Percentiles rank a stretch among this genome's conserved stretches.
These are phyloP conservation scores for Podospora didyma DNA, from an alignment of 495 filamentous ascomycete species.

Conservation along the genomic window DNA sequence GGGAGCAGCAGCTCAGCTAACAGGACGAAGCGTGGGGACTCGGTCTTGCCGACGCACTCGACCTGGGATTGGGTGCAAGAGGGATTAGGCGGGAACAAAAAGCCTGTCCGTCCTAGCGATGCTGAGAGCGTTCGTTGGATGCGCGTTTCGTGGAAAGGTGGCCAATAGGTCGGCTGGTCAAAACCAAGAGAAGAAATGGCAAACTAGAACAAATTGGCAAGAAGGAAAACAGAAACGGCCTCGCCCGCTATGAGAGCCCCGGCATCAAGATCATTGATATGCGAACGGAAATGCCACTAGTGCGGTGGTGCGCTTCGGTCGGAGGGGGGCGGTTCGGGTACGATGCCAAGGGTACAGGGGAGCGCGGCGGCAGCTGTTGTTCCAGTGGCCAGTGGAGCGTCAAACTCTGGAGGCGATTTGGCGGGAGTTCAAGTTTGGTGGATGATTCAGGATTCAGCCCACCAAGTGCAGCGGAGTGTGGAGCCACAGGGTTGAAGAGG, in stretches of 20 bases:
- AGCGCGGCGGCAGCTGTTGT: neutral
- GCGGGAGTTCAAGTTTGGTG: neutral
- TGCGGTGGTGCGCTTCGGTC: too few relatives aligned
- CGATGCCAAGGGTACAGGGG: neutral
- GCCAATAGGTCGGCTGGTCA: neutral
- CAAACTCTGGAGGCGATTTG: neutral
- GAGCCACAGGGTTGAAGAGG: neutral
- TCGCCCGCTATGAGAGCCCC: neutral
- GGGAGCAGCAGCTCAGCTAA: slow-evolving; percentile 2
- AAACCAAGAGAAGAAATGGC: too few relatives aligned
- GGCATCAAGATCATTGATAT: slow-evolving; percentile 1
- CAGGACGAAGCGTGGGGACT: neutral
- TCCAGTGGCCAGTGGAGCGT: neutral
- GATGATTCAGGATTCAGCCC: neutral
- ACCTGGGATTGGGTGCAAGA: neutral
- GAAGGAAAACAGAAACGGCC: neutral
- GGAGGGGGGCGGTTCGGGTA: neutral
- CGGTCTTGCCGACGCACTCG: slow-evolving; percentile 10
- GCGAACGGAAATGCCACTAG: too few relatives aligned
- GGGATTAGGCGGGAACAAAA: neutral
- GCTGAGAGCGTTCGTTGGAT: neutral
- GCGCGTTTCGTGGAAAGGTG: neutral
- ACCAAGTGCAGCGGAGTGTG: neutral
- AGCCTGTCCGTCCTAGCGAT: neutral
- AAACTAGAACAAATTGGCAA: neutral